phyloP scores from a whole-genome alignment of 2,329 filamentous ascomycete species.

The Cryphonectria radicalis region DNA sequence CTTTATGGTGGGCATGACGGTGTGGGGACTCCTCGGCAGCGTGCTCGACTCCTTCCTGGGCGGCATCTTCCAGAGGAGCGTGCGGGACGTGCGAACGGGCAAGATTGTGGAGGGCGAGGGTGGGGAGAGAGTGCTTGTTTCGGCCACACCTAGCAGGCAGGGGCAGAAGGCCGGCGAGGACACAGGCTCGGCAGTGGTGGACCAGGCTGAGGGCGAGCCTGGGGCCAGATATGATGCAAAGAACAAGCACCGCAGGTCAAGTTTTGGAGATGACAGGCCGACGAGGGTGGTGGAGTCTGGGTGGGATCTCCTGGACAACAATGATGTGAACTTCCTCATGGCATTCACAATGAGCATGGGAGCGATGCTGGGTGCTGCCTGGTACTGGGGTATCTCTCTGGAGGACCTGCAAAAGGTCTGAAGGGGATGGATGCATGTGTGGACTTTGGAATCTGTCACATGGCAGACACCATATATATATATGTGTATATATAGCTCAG shows the following conservation, averaged over 20 bases:
- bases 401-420: background rate
- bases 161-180: conserved; percentile 49
- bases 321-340: conserved; percentile 94
- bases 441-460: background rate
- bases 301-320: conserved; percentile 85
- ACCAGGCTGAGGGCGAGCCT: conserved; percentile 38
- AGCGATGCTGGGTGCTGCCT: conserved; percentile 69
- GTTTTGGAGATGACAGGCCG: conserved; percentile 60
- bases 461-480: background rate
- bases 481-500: background rate
- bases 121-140: conserved; percentile 46
- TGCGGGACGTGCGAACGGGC: conserved; percentile 80
- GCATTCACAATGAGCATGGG: conserved; percentile 78
- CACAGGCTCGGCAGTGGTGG: conserved; percentile 34
- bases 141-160: conserved; percentile 47
- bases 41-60: conserved; percentile 87
- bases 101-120: conserved; percentile 87
- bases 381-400: conserved; percentile 57
- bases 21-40: conserved; percentile 79
- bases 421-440: background rate
- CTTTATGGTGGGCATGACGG: conserved; percentile 62
- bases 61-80: conserved; percentile 81
- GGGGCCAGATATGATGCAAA: conserved; percentile 52
- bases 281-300: conserved; percentile 69
- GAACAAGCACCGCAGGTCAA: conserved; percentile 55